Percentiles rank a stretch among this genome's conserved stretches.
phyloP scores from a whole-genome alignment of 306 rosid genomes.

The Delonix regia region DNA sequence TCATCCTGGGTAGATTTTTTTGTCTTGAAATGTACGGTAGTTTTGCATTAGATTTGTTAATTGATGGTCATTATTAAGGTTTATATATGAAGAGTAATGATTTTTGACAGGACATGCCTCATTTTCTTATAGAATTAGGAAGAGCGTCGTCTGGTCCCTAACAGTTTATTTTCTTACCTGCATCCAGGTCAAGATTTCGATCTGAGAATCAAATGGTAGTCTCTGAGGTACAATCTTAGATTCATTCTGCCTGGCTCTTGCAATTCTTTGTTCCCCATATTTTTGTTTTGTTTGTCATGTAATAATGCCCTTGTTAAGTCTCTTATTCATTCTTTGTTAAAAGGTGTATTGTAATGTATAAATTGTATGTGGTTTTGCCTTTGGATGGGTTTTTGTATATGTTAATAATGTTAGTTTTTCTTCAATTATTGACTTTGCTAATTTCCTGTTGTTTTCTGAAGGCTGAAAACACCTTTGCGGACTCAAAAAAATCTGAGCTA shows the following conservation, averaged over 20 bases:
- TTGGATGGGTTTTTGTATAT: slow-evolving; percentile 16
- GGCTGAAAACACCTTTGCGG: slow-evolving; percentile 49
- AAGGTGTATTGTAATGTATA: slow-evolving; percentile 5
- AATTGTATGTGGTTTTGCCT: slow-evolving; percentile 2
- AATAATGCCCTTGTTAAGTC: not conserved
- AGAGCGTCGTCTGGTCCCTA: not conserved
- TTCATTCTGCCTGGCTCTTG: slow-evolving; percentile 14
- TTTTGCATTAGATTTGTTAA: slow-evolving; percentile 4
- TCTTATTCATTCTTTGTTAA: not conserved
- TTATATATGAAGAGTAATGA: not conserved
- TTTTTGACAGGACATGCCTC: slow-evolving; percentile 16
- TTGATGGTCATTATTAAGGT: not conserved
- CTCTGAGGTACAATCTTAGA: slow-evolving; percentile 33
- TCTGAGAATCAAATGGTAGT: slow-evolving; percentile 2
- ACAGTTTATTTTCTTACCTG: slow-evolving; percentile 15
- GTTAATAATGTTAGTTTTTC: not conserved
- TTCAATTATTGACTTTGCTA: not conserved
- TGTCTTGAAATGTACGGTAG: not conserved
- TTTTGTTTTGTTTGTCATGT: slow-evolving; percentile 14
- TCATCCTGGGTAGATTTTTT: not conserved
- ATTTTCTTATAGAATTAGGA: slow-evolving; percentile 26
- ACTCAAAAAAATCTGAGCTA: slow-evolving; percentile 64
- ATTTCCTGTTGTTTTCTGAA: slow-evolving; percentile 26
- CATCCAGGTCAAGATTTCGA: slow-evolving; percentile 2
- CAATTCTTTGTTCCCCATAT: slow-evolving; percentile 7